Evolutionary conservation across 2,329 filamentous ascomycete species (phyloP), one percentile per base, ranked within the genome.

Genomic region (Aspergillus flavus): DNA sequence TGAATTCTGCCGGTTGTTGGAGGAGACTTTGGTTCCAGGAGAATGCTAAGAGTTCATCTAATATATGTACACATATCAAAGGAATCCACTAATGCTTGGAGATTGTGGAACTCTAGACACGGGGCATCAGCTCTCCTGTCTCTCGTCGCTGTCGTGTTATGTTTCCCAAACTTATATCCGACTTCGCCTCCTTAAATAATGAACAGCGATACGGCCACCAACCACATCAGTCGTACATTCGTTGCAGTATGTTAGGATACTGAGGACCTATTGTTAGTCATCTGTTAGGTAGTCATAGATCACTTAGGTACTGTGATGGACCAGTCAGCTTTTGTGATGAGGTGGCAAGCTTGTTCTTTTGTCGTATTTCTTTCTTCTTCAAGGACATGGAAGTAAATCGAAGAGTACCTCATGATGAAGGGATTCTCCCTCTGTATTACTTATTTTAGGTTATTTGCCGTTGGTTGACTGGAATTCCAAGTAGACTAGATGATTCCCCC

Each of bases 141-240:
- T 58, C 30, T 50, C 10, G 39, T 36, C 23, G 26, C 28, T 58
- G 43, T 52, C 45, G 21, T 39, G 30, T 30, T 52, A 32, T 52
- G 45, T 32, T n/a, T 32, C 48, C 48, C 16, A 30, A 52, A 52
- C 48, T 52, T 52, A 52, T 52, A 52, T 28, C 30, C 34, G 61
- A 64, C 65, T 68, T 68, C 63, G 66, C 66, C 66, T 68, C 66
- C 64, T 67, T 58, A 65, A 65, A 66, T 64, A 52, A 65, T 63
- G 63, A 61, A 63, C 57, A 52, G 58, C 43, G 23, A n/a, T 45
- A 32, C 52, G 34, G 43, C 61, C 61, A 63, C 66, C 66, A 68
- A 66, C 66, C 66, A 68, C 46, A 53, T 61, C 58, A 56, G 59
- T 61, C 54, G 39, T 64, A 57, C 65, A 32, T 52, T 16, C 48